Percentiles rank a stretch among this genome's conserved stretches.
phyloP scores from a whole-genome alignment of 208 protist species.

The Leishmania major region DNA sequence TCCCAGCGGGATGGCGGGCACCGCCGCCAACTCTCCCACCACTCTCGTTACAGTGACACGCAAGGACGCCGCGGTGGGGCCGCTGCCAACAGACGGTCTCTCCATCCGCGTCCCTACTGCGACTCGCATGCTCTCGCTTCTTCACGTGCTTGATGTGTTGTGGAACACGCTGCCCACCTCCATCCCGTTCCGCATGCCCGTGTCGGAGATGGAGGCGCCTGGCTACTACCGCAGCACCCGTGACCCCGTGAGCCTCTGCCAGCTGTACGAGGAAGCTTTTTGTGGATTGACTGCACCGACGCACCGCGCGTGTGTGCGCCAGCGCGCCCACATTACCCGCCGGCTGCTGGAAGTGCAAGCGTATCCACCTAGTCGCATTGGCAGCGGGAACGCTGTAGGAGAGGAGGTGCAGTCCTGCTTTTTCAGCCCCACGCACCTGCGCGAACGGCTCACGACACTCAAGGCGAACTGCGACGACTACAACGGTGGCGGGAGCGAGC shows the following conservation, averaged over 20 bases:
- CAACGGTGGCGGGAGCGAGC: conserved; percentile 52
- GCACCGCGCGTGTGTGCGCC: conserved; percentile 2
- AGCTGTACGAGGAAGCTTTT: conserved; percentile 66
- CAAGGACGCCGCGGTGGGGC: neutral
- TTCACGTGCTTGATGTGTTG: conserved; percentile 56
- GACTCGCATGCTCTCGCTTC: conserved; percentile 36
- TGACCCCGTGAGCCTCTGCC: conserved; percentile 52
- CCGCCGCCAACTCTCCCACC: neutral
- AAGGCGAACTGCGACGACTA: conserved; percentile 56
- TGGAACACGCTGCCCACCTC: conserved; percentile 36
- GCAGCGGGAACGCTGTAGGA: neutral
- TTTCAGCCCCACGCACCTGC: conserved; percentile 44
- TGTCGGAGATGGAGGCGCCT: conserved; percentile 73
- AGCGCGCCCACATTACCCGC: neutral
- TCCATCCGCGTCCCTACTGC: conserved; percentile 24
- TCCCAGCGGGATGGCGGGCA: neutral
- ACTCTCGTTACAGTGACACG: neutral
- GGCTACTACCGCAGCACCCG: conserved; percentile 65
- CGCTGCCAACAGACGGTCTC: neutral
- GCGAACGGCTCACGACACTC: conserved; percentile 50
- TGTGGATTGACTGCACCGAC: conserved; percentile 20
- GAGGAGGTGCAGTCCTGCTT: conserved; percentile 13
- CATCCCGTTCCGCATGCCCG: conserved; percentile 62
- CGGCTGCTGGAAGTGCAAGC: neutral
- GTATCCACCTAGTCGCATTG: neutral